Conservation (phyloP, 352 stramenopile species). For the Globisporangium middletonii region DNA sequence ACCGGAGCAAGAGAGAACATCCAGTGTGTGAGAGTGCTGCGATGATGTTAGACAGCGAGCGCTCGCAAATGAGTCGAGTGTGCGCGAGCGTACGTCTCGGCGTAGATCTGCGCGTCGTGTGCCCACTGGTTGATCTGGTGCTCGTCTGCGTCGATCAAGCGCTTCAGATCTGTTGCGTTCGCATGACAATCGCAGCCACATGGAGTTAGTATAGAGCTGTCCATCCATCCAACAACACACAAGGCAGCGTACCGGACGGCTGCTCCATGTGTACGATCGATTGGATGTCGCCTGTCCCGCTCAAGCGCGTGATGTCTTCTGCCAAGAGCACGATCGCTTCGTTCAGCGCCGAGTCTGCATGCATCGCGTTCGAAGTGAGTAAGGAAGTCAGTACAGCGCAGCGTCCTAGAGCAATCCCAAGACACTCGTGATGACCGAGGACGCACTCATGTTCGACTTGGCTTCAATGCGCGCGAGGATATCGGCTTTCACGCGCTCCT, state of each 20-base stretch:
- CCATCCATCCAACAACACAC: background rate
- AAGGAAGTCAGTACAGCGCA: background rate
- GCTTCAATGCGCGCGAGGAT: conserved; percentile 47
- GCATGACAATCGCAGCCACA: no score
- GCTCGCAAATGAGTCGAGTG: background rate
- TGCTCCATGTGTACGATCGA: conserved; percentile 32
- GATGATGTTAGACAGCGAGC: background rate
- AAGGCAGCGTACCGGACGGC: conserved; percentile 24
- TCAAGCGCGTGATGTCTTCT: conserved; percentile 50
- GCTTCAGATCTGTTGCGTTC: conserved; percentile 32
- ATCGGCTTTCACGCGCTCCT: conserved; percentile 44
- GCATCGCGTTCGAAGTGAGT: background rate
- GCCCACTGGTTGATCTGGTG: conserved; percentile 42
- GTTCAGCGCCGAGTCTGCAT: conserved; percentile 34
- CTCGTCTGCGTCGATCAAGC: conserved; percentile 40
- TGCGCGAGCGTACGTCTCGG: conserved; percentile 29
- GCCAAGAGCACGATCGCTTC: conserved; percentile 42
- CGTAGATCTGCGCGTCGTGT: conserved; percentile 37
- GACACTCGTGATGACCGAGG: background rate
- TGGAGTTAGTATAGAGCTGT: background rate
- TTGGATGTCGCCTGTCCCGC: conserved; percentile 34
- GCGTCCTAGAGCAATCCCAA: background rate
- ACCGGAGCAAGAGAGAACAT: background rate
- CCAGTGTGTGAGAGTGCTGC: background rate
- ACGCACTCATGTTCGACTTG: conserved; percentile 42